Conservation (phyloP, 2,329 filamentous ascomycete species). For the Ophiostoma novo-ulmi region DNA sequence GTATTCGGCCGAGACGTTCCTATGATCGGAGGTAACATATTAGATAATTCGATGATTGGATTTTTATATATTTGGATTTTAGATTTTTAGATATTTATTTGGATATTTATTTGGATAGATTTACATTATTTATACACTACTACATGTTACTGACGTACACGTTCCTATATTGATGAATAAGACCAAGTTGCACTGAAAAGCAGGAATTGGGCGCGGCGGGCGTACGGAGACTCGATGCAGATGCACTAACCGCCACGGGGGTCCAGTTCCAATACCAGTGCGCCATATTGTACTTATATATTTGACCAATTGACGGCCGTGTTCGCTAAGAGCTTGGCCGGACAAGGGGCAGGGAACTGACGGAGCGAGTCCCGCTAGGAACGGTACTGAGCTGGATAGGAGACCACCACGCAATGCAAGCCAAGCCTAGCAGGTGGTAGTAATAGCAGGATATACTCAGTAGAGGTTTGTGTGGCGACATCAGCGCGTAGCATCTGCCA, state of each 20-base stretch:
- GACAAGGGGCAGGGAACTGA: neutral
- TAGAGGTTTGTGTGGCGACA: no score
- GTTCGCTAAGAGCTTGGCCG: neutral
- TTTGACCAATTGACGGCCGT: neutral
- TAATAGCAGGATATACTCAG: no score
- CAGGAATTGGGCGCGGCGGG: neutral
- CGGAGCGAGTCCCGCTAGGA: neutral
- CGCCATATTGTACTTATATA: neutral
- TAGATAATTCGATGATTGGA: no score
- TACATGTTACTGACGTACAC: no score
- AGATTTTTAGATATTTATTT: no score
- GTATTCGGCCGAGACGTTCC: neutral
- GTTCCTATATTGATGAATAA: neutral
- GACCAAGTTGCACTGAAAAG: neutral
- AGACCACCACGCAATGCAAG: neutral
- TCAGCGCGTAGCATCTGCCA: no score
- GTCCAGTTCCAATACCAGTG: neutral
- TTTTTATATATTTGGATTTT: no score
- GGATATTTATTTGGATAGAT: no score
- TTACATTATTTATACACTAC: no score
- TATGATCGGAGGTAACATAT: neutral
- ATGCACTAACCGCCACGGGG: neutral
- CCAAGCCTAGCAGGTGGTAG: neutral
- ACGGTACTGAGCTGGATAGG: neutral
- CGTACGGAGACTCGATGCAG: no score